Conservation (phyloP, 768 basidiomycete genomes). For the Cyclocybe cylindracea region DNA sequence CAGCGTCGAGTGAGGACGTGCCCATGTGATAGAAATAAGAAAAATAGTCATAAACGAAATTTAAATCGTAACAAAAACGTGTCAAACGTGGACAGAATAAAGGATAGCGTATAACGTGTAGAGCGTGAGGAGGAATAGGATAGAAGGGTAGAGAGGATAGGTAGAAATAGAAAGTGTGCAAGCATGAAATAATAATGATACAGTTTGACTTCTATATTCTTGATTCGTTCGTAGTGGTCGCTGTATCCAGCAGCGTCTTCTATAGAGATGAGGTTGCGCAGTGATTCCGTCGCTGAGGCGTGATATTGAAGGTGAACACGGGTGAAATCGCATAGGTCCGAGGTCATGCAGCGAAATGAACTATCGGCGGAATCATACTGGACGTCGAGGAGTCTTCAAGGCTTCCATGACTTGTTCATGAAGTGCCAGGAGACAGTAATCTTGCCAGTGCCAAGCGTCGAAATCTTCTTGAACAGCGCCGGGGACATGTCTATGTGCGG, state of each 20-base stretch:
- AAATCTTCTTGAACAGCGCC: constrained; percentile 56
- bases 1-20: too few relatives aligned
- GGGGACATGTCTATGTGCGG: constrained; percentile 62
- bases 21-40: too few relatives aligned
- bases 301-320: too few relatives aligned
- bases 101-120: too few relatives aligned
- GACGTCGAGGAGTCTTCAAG: not conserved
- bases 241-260: too few relatives aligned
- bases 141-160: not conserved
- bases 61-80: too few relatives aligned
- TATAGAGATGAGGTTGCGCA: too few relatives aligned
- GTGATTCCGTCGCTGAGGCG: too few relatives aligned
- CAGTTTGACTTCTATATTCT: not conserved
- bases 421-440: constrained; percentile 64
- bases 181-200: too few relatives aligned
- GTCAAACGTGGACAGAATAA: too few relatives aligned
- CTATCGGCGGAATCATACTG: not conserved
- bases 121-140: not conserved
- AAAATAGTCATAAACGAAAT: too few relatives aligned
- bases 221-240: not conserved
- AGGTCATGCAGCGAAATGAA: not conserved
- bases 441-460: constrained; percentile 45
- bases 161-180: not conserved
- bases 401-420: constrained; percentile 32
- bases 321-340: too few relatives aligned